A percentile compares a stretch with the other conserved stretches of the same genome.
Conservation (phyloP, 176 grass and related monocot genomes). For the Zoysia japonica region DNA sequence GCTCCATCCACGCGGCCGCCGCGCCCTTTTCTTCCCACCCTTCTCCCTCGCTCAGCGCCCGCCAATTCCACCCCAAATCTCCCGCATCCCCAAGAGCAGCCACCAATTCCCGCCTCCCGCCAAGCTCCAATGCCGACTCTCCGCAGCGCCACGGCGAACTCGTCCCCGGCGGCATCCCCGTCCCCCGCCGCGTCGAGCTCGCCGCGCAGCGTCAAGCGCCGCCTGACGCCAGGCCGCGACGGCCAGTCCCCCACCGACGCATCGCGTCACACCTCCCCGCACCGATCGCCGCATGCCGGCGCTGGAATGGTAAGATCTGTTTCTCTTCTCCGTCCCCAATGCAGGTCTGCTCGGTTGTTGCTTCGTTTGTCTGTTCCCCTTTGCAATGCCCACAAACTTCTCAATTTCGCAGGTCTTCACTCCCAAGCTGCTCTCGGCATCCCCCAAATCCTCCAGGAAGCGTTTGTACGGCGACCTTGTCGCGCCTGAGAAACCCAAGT, state of each 20-base stretch:
- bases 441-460: slow-evolving; percentile 76
- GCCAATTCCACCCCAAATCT: slow-evolving; percentile 2
- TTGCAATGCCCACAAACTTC: slow-evolving; percentile 27
- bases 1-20: neutral
- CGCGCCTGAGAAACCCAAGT: slow-evolving; percentile 43
- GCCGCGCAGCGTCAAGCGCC: slow-evolving; percentile 48
- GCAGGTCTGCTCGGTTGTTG: neutral
- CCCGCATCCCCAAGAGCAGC: neutral
- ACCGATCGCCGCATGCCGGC: slow-evolving; percentile 32
- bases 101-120: neutral
- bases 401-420: slow-evolving; percentile 34
- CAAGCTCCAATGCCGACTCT: slow-evolving; percentile 66
- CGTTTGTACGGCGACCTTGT: slow-evolving; percentile 59
- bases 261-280: slow-evolving; percentile 42
- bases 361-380: neutral
- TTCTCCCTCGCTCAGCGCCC: neutral
- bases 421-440: slow-evolving; percentile 52
- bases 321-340: neutral
- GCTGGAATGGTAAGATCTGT: slow-evolving; percentile 36
- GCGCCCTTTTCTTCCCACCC: slow-evolving; percentile 41
- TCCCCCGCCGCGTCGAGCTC: slow-evolving; percentile 34
- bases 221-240: slow-evolving; percentile 35
- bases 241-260: neutral
- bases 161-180: neutral
- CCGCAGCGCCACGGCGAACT: slow-evolving; percentile 53